Evolutionary conservation across 1,284 basidiomycete species (phyloP).

Genomic region (Tranzscheliella williamsii): DNA sequence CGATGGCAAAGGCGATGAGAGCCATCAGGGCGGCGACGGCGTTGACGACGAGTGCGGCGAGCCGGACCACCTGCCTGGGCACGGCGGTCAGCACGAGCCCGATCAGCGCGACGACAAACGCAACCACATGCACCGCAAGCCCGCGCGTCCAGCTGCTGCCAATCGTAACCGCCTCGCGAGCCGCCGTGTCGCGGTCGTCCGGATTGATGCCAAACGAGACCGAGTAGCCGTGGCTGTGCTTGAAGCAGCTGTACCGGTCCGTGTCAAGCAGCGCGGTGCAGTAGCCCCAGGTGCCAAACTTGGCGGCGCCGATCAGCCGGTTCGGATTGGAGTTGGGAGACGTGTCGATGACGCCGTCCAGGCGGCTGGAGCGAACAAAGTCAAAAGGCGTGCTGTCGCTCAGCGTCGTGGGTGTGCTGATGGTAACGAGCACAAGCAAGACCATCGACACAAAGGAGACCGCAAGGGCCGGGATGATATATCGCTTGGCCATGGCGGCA

Average conservation of each 20-base stretch:
- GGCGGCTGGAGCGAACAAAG: slow-evolving; percentile 12
- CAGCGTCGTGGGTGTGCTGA: slow-evolving; percentile 33
- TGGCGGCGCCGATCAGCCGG: slow-evolving; percentile 7
- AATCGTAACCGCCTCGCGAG: slow-evolving; percentile 10
- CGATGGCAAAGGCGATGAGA: slow-evolving; percentile 20
- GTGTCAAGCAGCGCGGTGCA: slow-evolving; percentile 19
- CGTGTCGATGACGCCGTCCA: slow-evolving; percentile 14
- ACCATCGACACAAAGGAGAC: slow-evolving; percentile 8
- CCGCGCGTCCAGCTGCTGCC: slow-evolving; percentile 29
- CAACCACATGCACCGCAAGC: slow-evolving; percentile 35
- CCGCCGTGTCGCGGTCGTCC: slow-evolving; percentile 2
- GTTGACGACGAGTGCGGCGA: slow-evolving; percentile 18
- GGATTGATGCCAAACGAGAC: slow-evolving; percentile 25
- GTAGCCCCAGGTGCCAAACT: slow-evolving; percentile 40
- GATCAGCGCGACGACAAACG: slow-evolving; percentile 17
- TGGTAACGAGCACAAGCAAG: slow-evolving; percentile 29
- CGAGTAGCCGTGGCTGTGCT: slow-evolving; percentile 24
- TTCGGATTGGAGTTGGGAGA: slow-evolving; percentile 8
- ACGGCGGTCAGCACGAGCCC: slow-evolving; percentile 20
- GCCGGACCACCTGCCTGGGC: slow-evolving; percentile 9
- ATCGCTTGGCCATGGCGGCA: slow-evolving; percentile 20
- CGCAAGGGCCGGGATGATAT: slow-evolving; percentile 13
- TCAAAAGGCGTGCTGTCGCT: slow-evolving; percentile 30
- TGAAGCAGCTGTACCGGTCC: slow-evolving; percentile 18
- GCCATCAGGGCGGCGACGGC: slow-evolving; percentile 7